Conservation (phyloP, 768 basidiomycete species). For the Rickenella mellea region DNA sequence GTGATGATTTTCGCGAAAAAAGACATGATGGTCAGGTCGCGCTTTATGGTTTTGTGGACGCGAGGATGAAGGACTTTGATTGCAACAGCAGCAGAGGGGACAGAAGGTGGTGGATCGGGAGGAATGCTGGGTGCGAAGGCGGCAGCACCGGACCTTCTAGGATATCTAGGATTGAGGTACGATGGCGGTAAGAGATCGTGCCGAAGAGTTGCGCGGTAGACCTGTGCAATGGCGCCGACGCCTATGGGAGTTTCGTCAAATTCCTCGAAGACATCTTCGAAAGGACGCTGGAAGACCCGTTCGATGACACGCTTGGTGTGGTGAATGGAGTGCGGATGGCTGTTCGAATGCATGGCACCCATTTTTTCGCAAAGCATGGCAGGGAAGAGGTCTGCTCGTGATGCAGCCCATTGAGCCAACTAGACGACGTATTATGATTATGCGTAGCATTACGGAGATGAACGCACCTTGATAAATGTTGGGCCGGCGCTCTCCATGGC, state of each 20-base stretch:
- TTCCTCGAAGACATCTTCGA: slow-evolving; percentile 84
- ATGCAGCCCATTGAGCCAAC: slow-evolving; percentile 98
- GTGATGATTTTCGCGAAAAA: slow-evolving; percentile 80
- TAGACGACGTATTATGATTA: slow-evolving; percentile 20
- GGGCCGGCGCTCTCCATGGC: slow-evolving; percentile 95
- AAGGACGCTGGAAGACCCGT: slow-evolving; percentile 70
- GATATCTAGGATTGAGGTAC: slow-evolving; percentile 69
- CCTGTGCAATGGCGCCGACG: slow-evolving; percentile 98
- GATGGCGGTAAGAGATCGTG: slow-evolving; percentile 78
- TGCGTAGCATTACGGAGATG: background rate
- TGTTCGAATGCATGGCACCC: slow-evolving; percentile 82
- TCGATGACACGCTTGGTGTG: slow-evolving; percentile 82
- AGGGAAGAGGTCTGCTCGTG: slow-evolving; percentile 90
- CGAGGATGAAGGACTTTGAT: slow-evolving; percentile 93
- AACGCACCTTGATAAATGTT: slow-evolving; percentile 85
- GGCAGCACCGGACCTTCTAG: slow-evolving; percentile 33
- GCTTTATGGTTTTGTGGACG: slow-evolving; percentile 69
- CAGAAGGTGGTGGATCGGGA: slow-evolving; percentile 52
- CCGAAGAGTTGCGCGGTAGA: slow-evolving; percentile 82
- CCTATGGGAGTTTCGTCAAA: slow-evolving; percentile 87
- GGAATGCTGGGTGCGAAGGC: slow-evolving; percentile 41
- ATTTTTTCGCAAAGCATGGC: slow-evolving; percentile 74
- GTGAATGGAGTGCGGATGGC: slow-evolving; percentile 65
- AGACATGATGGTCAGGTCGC: slow-evolving; percentile 92
- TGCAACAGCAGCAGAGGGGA: slow-evolving; percentile 82